Evolutionary conservation across 176 grass and related monocot genomes (phyloP).

Genomic region (Oryza coarctata): DNA sequence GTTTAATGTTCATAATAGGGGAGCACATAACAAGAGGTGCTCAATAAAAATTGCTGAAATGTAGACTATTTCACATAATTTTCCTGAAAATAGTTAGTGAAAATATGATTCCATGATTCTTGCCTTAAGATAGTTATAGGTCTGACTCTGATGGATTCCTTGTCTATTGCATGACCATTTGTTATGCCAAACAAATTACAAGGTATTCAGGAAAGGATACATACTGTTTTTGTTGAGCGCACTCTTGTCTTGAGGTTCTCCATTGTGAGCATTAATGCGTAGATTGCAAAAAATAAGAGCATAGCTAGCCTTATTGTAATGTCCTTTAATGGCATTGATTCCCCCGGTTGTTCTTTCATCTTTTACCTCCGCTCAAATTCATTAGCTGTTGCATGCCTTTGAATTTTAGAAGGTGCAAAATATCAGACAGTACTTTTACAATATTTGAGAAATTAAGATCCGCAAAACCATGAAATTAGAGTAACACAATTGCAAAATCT

Average conservation of each 20-base stretch:
- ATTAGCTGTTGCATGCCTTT: background rate
- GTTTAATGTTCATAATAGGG: background rate
- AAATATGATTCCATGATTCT: background rate
- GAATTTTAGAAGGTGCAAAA: background rate
- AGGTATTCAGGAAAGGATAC: background rate
- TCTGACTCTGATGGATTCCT: background rate
- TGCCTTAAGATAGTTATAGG: background rate
- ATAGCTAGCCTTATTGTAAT: background rate
- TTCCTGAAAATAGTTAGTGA: background rate
- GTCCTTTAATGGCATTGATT: too few species aligned
- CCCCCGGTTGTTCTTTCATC: background rate
- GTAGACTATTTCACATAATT: background rate
- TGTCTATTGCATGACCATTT: background rate
- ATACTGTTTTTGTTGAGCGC: background rate
- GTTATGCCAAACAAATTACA: background rate
- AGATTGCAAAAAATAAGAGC: background rate
- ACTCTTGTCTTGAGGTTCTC: background rate
- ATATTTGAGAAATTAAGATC: background rate
- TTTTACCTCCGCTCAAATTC: background rate
- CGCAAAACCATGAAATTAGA: background rate
- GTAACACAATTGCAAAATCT: background rate
- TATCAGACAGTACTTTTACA: background rate
- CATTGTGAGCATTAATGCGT: background rate
- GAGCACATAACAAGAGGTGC: background rate
- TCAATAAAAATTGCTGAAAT: background rate